phyloP scores from a whole-genome alignment of 2,329 filamentous ascomycete genomes.

The Trichoderma afroharzianum region DNA sequence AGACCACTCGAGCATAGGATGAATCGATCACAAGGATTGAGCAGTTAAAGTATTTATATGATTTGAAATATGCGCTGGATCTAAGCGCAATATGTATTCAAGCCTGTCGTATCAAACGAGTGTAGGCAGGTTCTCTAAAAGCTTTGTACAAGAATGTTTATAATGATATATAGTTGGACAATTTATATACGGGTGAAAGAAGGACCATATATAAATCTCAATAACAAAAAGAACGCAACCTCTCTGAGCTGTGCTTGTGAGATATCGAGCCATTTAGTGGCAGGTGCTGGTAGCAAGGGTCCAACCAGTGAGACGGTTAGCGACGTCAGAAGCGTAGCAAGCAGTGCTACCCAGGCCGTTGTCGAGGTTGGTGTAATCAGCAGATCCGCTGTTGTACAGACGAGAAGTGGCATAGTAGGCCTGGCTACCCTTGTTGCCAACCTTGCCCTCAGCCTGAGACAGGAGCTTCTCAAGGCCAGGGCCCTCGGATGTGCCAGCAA shows the following conservation, averaged over 20 bases:
- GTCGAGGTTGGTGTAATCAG: constrained; percentile 23
- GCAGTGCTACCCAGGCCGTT: constrained; percentile 21
- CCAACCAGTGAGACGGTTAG: constrained; percentile 25
- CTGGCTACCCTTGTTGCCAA: constrained; percentile 8
- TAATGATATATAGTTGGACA: background rate
- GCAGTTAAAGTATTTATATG: too few species aligned
- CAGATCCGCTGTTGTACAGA: constrained; percentile 25
- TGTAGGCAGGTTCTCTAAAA: background rate
- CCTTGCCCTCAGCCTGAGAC: background rate
- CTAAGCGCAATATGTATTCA: background rate
- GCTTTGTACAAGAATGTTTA: background rate
- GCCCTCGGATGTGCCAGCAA: constrained; percentile 37
- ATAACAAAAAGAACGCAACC: background rate
- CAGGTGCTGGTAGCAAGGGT: constrained; percentile 20
- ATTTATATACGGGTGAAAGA: background rate
- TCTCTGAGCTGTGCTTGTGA: background rate
- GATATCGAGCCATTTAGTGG: background rate
- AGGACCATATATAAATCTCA: background rate
- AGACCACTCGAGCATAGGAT: background rate
- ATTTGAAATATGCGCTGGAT: background rate
- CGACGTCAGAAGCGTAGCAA: constrained; percentile 24
- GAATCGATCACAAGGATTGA: background rate
- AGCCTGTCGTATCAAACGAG: constrained; percentile 9
- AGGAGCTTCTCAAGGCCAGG: constrained; percentile 34
- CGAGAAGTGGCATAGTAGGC: constrained; percentile 23